A percentile compares a stretch with the other conserved stretches of the same genome.
Evolutionary conservation across 2,329 filamentous ascomycete species (phyloP).

Genomic region (Zopfia rhizophila): DNA sequence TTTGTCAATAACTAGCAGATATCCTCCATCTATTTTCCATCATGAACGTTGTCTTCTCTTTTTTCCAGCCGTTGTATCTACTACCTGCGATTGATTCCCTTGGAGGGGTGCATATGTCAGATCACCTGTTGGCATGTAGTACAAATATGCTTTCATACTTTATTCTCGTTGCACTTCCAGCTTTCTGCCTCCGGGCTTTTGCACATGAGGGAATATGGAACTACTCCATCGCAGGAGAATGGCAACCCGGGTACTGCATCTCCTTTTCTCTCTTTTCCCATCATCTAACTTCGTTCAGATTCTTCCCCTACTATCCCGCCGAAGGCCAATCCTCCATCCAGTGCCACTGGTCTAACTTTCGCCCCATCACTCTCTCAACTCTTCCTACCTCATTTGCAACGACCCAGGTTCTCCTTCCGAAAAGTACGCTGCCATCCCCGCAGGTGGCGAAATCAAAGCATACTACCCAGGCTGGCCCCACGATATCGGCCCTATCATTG

Average conservation of each 20-base stretch:
- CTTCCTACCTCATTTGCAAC: slow-evolving; percentile 6
- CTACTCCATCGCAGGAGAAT: slow-evolving; percentile 4
- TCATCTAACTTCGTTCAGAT: slow-evolving; percentile 1
- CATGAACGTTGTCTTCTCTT: too few species aligned
- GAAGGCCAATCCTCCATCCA: slow-evolving; percentile 8
- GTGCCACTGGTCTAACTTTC: slow-evolving; percentile 8
- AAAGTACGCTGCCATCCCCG: background rate
- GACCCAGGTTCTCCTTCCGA: slow-evolving; percentile 2
- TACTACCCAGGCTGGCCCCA: slow-evolving; percentile 9
- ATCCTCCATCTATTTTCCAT: too few species aligned
- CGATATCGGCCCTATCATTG: slow-evolving; percentile 2
- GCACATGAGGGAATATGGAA: slow-evolving; percentile 8
- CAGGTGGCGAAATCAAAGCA: slow-evolving; percentile 7
- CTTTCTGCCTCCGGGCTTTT: too few species aligned
- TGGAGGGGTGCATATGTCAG: too few species aligned
- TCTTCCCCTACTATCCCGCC: slow-evolving; percentile 8
- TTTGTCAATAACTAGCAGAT: too few species aligned
- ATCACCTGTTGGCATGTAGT: too few species aligned
- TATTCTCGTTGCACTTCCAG: too few species aligned
- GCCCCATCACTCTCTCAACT: slow-evolving; percentile 1
- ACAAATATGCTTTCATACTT: too few species aligned
- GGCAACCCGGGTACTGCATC: slow-evolving; percentile 1
- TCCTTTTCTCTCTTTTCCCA: too few species aligned
- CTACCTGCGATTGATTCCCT: too few species aligned
- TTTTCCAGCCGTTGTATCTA: too few species aligned